These are phyloP conservation scores for Kalmusia sp. DNA, from an alignment of 2,329 filamentous ascomycete species.

Conservation along the genomic window DNA sequence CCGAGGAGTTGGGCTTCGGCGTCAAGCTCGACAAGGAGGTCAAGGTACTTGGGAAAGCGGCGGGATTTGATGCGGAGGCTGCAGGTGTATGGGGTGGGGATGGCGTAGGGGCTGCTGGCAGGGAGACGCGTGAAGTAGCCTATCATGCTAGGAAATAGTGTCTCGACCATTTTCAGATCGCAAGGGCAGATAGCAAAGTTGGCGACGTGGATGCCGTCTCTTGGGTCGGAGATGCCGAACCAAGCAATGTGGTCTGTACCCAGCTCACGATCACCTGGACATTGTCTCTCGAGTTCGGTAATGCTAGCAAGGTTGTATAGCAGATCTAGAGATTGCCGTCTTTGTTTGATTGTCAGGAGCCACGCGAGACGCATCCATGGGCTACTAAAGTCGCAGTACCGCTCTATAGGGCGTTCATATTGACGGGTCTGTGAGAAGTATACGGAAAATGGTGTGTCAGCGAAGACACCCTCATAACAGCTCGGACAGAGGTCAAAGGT, in stretches of 20 bases:
- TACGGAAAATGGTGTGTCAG: conserved; percentile 69
- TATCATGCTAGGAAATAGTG: conserved; percentile 74
- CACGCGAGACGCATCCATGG: conserved; percentile 87
- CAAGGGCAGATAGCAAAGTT: conserved; percentile 78
- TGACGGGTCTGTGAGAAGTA: conserved; percentile 69
- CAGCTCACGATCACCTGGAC: conserved; percentile 65
- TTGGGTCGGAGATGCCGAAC: conserved; percentile 77
- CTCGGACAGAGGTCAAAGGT: conserved; percentile 82
- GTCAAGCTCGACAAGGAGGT: conserved; percentile 62
- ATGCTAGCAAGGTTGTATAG: conserved; percentile 74
- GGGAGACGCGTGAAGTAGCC: conserved; percentile 66
- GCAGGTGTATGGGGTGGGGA: conserved; percentile 61
- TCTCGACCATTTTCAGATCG: conserved; percentile 75
- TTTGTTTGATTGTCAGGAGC: conserved; percentile 77
- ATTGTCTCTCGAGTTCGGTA: conserved; percentile 59
- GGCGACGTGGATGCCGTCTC: conserved; percentile 67
- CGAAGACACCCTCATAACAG: conserved; percentile 77
- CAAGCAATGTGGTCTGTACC: conserved; percentile 64
- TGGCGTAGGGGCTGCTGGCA: conserved; percentile 54
- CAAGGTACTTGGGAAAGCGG: conserved; percentile 64
- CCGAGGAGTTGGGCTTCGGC: conserved; percentile 46
- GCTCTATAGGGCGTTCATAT: conserved; percentile 63
- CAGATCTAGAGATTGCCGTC: conserved; percentile 69
- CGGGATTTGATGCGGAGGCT: conserved; percentile 70
- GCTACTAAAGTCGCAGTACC: conserved; percentile 80